Conservation (phyloP, 257 asterid genomes). For the Rehmannia glutinosa region DNA sequence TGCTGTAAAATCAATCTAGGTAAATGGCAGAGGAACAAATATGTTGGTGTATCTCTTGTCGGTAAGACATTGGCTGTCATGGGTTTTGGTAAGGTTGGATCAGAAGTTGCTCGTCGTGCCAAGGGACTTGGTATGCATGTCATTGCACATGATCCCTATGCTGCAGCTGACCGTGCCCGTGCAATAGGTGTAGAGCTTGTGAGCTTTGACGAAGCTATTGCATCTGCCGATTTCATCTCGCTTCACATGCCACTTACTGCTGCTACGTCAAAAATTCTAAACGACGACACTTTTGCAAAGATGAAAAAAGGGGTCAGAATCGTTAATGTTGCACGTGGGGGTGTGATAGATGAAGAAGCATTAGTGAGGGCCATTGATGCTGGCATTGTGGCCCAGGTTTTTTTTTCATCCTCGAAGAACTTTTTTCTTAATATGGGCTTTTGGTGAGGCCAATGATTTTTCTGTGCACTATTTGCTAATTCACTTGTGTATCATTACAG, state of each 20-base stretch:
- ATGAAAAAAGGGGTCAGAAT: constrained; percentile 94
- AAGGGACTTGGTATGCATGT: constrained; percentile 97
- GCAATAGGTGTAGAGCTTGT: constrained; percentile 90
- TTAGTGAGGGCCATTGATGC: constrained; percentile 80
- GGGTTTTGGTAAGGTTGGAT: constrained; percentile 97
- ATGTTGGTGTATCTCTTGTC: constrained; percentile 92
- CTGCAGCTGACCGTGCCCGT: constrained; percentile 92
- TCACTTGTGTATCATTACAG: constrained; percentile 31
- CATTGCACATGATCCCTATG: constrained; percentile 92
- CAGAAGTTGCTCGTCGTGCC: constrained; percentile 98
- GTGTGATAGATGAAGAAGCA: constrained; percentile 97
- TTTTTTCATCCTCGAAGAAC: neutral
- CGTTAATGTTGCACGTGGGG: constrained; percentile 95
- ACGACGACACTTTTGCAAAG: constrained; percentile 82
- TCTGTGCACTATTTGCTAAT: constrained; percentile 6
- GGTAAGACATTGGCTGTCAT: constrained; percentile 93
- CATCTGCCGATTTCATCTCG: constrained; percentile 80
- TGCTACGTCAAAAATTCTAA: constrained; percentile 63
- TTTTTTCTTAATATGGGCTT: neutral
- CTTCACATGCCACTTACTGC: constrained; percentile 97
- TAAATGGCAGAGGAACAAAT: constrained; percentile 87
- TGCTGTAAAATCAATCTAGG: constrained; percentile 38
- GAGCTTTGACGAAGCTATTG: constrained; percentile 78
- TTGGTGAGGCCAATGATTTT: neutral
- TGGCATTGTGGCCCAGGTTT: constrained; percentile 93